Conservation (phyloP, 352 stramenopile species). For the Globisporangium barbulae region DNA sequence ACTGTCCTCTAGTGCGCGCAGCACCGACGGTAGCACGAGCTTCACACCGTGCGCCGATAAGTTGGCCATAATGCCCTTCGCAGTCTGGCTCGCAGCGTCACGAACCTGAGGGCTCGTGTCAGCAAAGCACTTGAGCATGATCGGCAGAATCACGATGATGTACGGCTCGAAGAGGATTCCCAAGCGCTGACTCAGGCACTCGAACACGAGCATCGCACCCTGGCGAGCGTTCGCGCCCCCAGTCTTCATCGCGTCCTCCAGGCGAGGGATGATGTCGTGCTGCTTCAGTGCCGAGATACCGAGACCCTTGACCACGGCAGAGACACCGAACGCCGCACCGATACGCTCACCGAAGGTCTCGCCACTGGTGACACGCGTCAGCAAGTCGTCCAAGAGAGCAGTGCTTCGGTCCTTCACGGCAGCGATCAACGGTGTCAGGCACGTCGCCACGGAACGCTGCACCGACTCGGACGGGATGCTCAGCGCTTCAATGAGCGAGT, state of each 20-base stretch:
- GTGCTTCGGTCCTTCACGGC: conserved; percentile 75
- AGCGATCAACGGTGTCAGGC: conserved; percentile 87
- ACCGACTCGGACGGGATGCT: conserved; percentile 92
- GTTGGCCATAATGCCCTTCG: conserved; percentile 98
- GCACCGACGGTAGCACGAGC: conserved; percentile 96
- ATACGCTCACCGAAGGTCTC: conserved; percentile 88
- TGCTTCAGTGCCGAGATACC: conserved; percentile 98
- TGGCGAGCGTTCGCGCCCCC: conserved; percentile 81
- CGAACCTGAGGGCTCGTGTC: conserved; percentile 96
- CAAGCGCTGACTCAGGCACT: conserved; percentile 95
- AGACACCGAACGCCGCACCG: conserved; percentile 97
- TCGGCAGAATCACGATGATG: conserved; percentile 98
- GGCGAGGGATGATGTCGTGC: conserved; percentile 94
- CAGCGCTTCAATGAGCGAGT: conserved; percentile 85
- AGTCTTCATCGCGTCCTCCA: conserved; percentile 82
- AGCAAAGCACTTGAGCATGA: conserved; percentile 98
- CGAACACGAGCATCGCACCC: conserved; percentile 96
- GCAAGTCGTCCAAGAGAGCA: conserved; percentile 67
- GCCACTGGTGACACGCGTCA: conserved; percentile 64
- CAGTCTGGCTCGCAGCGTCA: conserved; percentile 92
- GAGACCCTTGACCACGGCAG: conserved; percentile 98
- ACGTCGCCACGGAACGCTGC: conserved; percentile 90
- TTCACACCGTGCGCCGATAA: conserved; percentile 99
- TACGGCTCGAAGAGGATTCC: conserved; percentile 98
- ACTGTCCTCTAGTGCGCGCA: conserved; percentile 92